Evolutionary conservation across 2,329 filamentous ascomycete genomes (phyloP).

Genomic region (Monosporascus ibericus): DNA sequence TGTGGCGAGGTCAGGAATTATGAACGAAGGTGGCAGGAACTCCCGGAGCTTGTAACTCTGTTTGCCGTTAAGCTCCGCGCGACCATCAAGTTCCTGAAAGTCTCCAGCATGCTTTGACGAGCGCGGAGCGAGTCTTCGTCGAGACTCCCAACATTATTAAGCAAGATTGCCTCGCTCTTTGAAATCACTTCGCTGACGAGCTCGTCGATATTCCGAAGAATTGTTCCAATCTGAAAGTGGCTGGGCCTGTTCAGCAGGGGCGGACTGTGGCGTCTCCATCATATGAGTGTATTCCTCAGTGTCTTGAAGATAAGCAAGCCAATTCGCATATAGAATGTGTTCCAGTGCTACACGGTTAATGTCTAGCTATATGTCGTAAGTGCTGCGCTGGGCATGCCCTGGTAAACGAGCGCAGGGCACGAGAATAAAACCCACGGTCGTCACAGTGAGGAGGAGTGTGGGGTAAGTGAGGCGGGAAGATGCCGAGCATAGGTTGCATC

Average conservation of each 20-base stretch:
- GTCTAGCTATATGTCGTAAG: too few relatives aligned
- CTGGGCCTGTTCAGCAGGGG: not conserved
- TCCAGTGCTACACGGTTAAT: too few relatives aligned
- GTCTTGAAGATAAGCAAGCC: too few relatives aligned
- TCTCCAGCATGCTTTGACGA: slow-evolving; percentile 3
- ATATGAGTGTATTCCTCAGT: too few relatives aligned
- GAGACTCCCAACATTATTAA: not conserved
- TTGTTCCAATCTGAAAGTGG: slow-evolving; percentile 2
- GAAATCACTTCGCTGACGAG: slow-evolving; percentile 3
- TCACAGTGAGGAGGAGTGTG: too few relatives aligned
- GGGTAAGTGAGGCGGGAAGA: too few relatives aligned
- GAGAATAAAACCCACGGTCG: too few relatives aligned
- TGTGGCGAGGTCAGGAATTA: slow-evolving; percentile 1
- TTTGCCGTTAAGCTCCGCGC: slow-evolving; percentile 1
- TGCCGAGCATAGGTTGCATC: too few relatives aligned
- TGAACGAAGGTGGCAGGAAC: not conserved
- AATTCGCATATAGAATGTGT: too few relatives aligned
- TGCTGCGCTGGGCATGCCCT: too few relatives aligned
- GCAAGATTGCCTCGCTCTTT: not conserved
- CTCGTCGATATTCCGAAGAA: slow-evolving; percentile 9
- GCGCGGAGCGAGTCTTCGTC: slow-evolving; percentile 1
- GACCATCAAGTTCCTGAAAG: slow-evolving; percentile 9
- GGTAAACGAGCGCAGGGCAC: too few relatives aligned
- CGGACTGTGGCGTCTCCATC: not conserved
- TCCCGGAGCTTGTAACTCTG: slow-evolving; percentile 12